These are phyloP conservation scores for Adansonia gregorii DNA, from an alignment of 441 rosid genomes.

Conservation along the genomic window DNA sequence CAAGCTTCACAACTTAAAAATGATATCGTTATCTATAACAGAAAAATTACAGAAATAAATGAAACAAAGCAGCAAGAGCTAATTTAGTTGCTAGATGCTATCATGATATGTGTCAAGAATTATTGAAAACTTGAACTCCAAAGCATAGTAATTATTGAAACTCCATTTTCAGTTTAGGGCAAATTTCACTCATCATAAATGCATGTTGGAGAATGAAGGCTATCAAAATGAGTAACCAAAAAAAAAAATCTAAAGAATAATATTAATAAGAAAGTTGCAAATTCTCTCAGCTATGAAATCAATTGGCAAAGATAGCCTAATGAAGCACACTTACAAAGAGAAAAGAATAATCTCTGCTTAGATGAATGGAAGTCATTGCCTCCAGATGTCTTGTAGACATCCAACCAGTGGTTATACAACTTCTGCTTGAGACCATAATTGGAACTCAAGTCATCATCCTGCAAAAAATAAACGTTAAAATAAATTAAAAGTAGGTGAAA, in stretches of 20 bases:
- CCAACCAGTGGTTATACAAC: constrained; percentile 81
- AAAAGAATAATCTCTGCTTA: constrained; percentile 68
- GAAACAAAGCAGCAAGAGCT: background rate
- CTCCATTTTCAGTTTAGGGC: background rate
- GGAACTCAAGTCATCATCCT: constrained; percentile 42
- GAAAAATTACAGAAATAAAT: background rate
- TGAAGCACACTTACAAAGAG: constrained; percentile 65
- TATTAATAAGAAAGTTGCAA: constrained; percentile 12
- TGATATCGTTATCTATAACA: background rate
- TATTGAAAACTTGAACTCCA: constrained; percentile 5
- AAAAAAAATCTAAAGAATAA: constrained; percentile 20
- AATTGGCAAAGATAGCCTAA: constrained; percentile 16
- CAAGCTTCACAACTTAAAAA: constrained; percentile 14
- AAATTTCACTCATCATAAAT: constrained; percentile 6
- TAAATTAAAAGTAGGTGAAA: background rate
- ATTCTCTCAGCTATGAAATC: constrained; percentile 15
- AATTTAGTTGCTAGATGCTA: background rate
- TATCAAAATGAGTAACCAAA: constrained; percentile 15
- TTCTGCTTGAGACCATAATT: constrained; percentile 65
- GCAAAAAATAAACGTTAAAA: constrained; percentile 26
- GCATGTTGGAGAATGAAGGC: constrained; percentile 14
- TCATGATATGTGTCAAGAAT: background rate
- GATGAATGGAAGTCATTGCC: constrained; percentile 72
- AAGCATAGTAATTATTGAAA: background rate
- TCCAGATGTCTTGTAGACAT: constrained; percentile 59